Base-by-base conservation (phyloP, 2,329 filamentous ascomycete genomes). In the Blastomyces gilchristii region DNA sequence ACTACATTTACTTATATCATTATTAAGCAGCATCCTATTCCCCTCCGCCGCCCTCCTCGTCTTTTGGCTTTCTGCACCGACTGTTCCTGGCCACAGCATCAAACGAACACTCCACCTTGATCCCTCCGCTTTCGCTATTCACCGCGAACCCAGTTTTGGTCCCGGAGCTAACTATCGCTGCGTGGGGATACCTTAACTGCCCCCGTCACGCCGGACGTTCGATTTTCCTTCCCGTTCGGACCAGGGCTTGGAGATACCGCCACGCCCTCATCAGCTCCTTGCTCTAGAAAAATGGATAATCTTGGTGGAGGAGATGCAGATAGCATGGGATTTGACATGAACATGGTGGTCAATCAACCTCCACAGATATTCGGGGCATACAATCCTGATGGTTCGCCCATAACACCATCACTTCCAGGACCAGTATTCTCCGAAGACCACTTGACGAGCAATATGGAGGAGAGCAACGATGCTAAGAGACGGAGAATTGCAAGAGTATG, bases 401-500 rank as follows among this genome's bases (percentile, higher is more conserved):
- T 86, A 64, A 75, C 78, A 62, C 79, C 84, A 62, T 77, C 83
- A 62, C 81, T 76, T 60, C 69, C 68, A 60, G 75, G 68, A 58
- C 70, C 68, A 28, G 71, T 73, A 52, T 79, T 76, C 63, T 70
- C 73, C 25, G 77, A 79, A 65, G 80, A 82, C 62, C 73, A 80
- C 60, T 69, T 75, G 66, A 70, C 74, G 63, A 73, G 72, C 52
- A 68, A 73, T 63, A 77, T 78, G 60, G 80, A 83, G 61, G 80
- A 82, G 69, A 82, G 83, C 62, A 90, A 87, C 69, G 93, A 97
- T 71, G 85, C 91, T 25, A 97, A 96, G 81, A 83, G 91, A 73
- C 84, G 92, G 76, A 85, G 91, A 71, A 96, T 96, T 70, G 91
- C 91, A 65, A 85, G 90, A 79, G 90, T 93, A 83, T 80, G 85